A percentile compares a stretch with the other conserved stretches of the same genome.
phyloP scores from a whole-genome alignment of 352 stramenopile species.

The Elongisporangium undulatum region DNA sequence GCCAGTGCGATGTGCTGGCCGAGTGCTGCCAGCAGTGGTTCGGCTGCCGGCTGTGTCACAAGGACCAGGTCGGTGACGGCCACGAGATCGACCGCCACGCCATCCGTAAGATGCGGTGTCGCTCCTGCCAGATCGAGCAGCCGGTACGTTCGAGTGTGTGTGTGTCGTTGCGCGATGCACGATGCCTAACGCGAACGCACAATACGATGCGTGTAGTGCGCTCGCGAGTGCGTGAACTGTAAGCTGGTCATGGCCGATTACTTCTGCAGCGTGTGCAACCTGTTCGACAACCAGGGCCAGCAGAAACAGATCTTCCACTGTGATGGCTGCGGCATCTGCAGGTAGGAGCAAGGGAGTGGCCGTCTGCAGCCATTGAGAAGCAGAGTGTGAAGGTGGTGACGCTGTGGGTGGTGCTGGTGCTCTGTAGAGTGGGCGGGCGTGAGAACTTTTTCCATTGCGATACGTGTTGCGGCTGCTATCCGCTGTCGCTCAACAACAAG shows the following conservation, averaged over 20 bases:
- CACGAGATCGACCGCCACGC: conserved; percentile 78
- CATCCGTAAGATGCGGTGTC: conserved; percentile 65
- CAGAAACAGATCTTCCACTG: conserved; percentile 74
- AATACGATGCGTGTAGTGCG: conserved; percentile 27
- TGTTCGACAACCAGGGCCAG: conserved; percentile 62
- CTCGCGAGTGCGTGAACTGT: conserved; percentile 42
- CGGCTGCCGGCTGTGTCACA: conserved; percentile 68
- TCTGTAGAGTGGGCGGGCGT: conserved; percentile 55
- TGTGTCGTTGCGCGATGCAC: not conserved
- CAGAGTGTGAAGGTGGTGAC: not conserved
- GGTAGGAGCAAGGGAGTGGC: conserved; percentile 24
- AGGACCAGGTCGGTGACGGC: conserved; percentile 35
- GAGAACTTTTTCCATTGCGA: conserved; percentile 81
- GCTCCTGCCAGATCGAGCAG: conserved; percentile 52
- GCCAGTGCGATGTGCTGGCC: conserved; percentile 61
- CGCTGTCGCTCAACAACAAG: conserved; percentile 56
- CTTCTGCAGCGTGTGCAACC: conserved; percentile 67
- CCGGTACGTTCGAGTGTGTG: conserved; percentile 28
- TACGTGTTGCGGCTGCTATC: conserved; percentile 78
- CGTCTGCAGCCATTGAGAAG: not conserved
- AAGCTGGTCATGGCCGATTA: conserved; percentile 46
- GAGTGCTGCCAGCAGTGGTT: conserved; percentile 77
- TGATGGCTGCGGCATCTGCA: conserved; percentile 71
- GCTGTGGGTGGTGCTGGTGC: not conserved
- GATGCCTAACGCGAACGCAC: not conserved